Evolutionary conservation across 2,329 filamentous ascomycete genomes (phyloP), one percentile per base, ranked within the genome.

Genomic region (Pseudopyricularia cyperi): DNA sequence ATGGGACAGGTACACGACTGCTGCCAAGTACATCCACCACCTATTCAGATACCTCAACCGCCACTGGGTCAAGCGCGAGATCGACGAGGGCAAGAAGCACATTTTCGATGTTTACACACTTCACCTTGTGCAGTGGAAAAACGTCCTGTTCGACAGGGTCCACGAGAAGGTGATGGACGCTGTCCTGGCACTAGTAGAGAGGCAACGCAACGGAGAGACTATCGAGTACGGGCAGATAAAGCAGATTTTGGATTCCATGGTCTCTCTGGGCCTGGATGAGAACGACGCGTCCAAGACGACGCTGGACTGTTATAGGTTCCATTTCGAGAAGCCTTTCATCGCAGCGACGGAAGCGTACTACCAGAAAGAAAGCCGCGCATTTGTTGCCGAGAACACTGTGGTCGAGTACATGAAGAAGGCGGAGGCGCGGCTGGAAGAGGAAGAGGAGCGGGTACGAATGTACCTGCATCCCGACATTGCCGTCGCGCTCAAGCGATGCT

Each of bases 371-470:
- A 97, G 93, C 19, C 88, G 89, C 61, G 85, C 89, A 57, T 98
- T 98, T 64, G 82, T 98, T 33, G 87, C 89, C 11, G 91, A 97
- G 67, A 98, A 98, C 66, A 95, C 87, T 57, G 89, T 98, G 4
- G 90, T 98, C 33, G 93, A 98, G 64, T 98, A 97, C 70, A 97
- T 98, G 93, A 97, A 97, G 75, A 98, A 98, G 77, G 94, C 93
- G 1, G 91, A 97, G 69, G 71, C 81, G 42, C 83, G 93, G 32
- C 71, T 98, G 55, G 81, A 88, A 7, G 93, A 98, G 68, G 93
- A 98, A 68, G 93, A 95, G 70, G 88, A 91, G 63, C 87, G 93
- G 26, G 93, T 98, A 9, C 82, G 82, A 57, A 81, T 97, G 63
- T 98, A 95, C 63, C 76, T 98, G 46, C 89, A 97, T 62, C 80